Conservation (phyloP, 257 asterid species). For the Osmanthus fragrans region DNA sequence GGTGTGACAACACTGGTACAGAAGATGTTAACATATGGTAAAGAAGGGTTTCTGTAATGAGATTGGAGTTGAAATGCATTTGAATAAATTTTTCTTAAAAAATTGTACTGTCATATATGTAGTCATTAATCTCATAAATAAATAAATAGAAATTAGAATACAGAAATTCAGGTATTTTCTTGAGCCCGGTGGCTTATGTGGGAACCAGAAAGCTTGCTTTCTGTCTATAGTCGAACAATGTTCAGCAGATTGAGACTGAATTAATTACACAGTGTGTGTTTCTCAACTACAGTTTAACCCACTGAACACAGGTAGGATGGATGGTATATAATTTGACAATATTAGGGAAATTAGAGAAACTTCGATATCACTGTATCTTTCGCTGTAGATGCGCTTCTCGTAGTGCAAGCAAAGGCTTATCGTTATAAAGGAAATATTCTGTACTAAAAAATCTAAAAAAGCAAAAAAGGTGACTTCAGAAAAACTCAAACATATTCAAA, state of each 20-base stretch:
- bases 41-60: background rate
- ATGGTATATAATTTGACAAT: too few species aligned
- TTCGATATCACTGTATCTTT: too few species aligned
- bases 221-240: background rate
- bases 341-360: too few species aligned
- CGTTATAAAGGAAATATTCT: too few species aligned
- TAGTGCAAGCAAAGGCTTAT: too few species aligned
- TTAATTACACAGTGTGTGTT: background rate
- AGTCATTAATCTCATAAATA: background rate
- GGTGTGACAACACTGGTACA: background rate
- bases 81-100: background rate
- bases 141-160: background rate
- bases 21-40: background rate
- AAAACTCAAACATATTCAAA: too few species aligned
- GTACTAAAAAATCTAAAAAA: too few species aligned
- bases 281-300: background rate
- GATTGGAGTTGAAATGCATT: constrained; percentile 4
- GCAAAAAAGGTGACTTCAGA: too few species aligned
- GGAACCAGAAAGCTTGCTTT: background rate
- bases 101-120: background rate
- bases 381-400: too few species aligned
- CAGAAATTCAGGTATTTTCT: background rate
- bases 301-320: too few species aligned
- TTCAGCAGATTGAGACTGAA: background rate
- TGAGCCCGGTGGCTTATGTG: background rate